These are phyloP conservation scores for Tricholomella constricta DNA, from an alignment of 768 basidiomycete species.

Conservation along the genomic window DNA sequence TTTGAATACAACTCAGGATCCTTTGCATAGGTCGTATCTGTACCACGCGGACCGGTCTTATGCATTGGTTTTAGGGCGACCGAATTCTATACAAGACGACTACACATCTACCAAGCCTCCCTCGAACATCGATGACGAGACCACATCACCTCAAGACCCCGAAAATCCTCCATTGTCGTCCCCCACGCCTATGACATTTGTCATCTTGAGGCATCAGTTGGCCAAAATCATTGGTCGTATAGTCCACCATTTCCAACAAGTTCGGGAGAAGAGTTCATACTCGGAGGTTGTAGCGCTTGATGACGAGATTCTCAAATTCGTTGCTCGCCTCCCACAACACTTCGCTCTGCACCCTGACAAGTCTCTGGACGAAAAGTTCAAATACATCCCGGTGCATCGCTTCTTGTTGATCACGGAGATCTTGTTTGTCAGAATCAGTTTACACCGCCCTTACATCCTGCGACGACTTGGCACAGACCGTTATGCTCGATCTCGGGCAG, in stretches of 20 bases:
- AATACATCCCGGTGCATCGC: constrained; percentile 78
- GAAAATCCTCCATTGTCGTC: constrained; percentile 60
- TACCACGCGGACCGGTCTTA: constrained; percentile 95
- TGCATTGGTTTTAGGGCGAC: constrained; percentile 88
- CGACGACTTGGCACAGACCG: constrained; percentile 78
- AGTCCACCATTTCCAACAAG: constrained; percentile 91
- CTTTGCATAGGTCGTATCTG: constrained; percentile 68
- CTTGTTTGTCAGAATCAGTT: constrained; percentile 79
- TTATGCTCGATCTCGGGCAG: constrained; percentile 76
- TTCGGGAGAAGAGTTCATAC: constrained; percentile 76
- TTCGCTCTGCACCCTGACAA: constrained; percentile 77
- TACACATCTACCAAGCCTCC: constrained; percentile 84
- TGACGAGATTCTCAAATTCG: constrained; percentile 79
- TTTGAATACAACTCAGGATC: neutral
- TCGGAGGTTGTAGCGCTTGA: constrained; percentile 81
- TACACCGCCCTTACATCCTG: constrained; percentile 88
- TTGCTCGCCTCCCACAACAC: constrained; percentile 75
- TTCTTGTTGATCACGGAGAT: constrained; percentile 91
- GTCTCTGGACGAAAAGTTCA: constrained; percentile 65
- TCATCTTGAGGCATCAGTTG: constrained; percentile 82
- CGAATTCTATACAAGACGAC: constrained; percentile 85
- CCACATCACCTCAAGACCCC: constrained; percentile 42
- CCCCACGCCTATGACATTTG: constrained; percentile 86
- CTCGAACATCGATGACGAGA: constrained; percentile 69
- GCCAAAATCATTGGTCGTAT: constrained; percentile 87